Conservation (phyloP, 306 rosid genomes). For the Comarum palustre region DNA sequence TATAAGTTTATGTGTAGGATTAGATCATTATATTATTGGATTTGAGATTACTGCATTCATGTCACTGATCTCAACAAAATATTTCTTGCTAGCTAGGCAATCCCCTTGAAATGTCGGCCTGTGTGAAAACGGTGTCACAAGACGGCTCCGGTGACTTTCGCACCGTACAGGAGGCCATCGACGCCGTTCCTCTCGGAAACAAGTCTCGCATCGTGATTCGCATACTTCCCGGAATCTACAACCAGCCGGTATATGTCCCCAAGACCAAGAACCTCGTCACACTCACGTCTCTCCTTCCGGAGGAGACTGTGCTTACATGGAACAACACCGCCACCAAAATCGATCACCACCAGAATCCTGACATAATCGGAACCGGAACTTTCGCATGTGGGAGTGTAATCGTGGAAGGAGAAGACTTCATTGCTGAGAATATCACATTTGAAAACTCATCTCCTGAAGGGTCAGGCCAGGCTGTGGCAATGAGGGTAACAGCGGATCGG, state of each 20-base stretch:
- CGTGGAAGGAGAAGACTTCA: slow-evolving; percentile 89
- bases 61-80: too few relatives aligned
- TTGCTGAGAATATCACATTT: slow-evolving; percentile 87
- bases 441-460: slow-evolving; percentile 91
- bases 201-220: slow-evolving; percentile 59
- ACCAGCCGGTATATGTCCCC: slow-evolving; percentile 72
- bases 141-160: slow-evolving; percentile 63
- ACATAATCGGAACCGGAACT: slow-evolving; percentile 75
- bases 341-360: slow-evolving; percentile 64
- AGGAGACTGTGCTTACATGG: slow-evolving; percentile 72
- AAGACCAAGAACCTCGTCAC: slow-evolving; percentile 86
- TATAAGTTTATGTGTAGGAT: too few relatives aligned
- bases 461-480: slow-evolving; percentile 92
- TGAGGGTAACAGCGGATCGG: slow-evolving; percentile 85
- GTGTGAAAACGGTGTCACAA: slow-evolving; percentile 48
- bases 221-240: slow-evolving; percentile 54
- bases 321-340: slow-evolving; percentile 75
- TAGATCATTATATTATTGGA: too few relatives aligned
- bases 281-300: slow-evolving; percentile 50
- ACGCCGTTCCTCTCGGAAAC: slow-evolving; percentile 67
- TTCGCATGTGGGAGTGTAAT: slow-evolving; percentile 78
- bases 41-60: too few relatives aligned
- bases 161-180: slow-evolving; percentile 81
- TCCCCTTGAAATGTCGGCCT: slow-evolving; percentile 47
- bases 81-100: too few relatives aligned